These are phyloP conservation scores for Cercospora sojina DNA, from an alignment of 2,329 filamentous ascomycete genomes.

Conservation along the genomic window DNA sequence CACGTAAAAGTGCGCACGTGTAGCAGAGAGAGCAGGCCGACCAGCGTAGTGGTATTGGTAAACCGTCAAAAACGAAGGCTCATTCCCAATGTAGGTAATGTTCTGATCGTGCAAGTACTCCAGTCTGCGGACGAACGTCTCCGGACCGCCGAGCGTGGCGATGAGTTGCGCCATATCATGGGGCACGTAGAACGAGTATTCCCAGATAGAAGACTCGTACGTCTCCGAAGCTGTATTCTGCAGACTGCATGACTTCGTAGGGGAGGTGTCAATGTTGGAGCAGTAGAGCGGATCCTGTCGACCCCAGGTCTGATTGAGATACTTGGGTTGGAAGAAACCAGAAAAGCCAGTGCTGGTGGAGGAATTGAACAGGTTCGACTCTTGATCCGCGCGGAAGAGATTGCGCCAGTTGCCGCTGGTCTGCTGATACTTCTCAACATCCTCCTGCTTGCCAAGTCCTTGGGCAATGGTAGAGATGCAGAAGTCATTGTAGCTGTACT, in stretches of 20 bases:
- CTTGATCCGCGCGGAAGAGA: slow-evolving; percentile 61
- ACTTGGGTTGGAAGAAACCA: slow-evolving; percentile 66
- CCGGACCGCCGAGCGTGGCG: slow-evolving; percentile 57
- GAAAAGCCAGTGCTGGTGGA: slow-evolving; percentile 57
- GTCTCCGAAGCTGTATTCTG: slow-evolving; percentile 60
- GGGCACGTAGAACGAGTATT: slow-evolving; percentile 66
- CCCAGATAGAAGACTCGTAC: slow-evolving; percentile 70
- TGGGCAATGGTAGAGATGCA: slow-evolving; percentile 45
- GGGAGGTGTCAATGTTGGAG: slow-evolving; percentile 41
- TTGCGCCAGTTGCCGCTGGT: slow-evolving; percentile 66
- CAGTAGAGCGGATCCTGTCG: slow-evolving; percentile 47
- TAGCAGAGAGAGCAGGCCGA: slow-evolving; percentile 40
- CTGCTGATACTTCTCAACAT: slow-evolving; percentile 47
- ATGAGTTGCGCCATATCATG: slow-evolving; percentile 55
- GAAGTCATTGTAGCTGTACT: slow-evolving; percentile 54
- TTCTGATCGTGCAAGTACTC: slow-evolving; percentile 60
- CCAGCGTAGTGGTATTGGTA: slow-evolving; percentile 47
- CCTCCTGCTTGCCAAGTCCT: slow-evolving; percentile 43
- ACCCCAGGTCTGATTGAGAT: slow-evolving; percentile 54
- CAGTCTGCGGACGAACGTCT: slow-evolving; percentile 57
- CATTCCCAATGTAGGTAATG: slow-evolving; percentile 61
- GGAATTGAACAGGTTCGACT: slow-evolving; percentile 47
- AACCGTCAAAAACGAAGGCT: slow-evolving; percentile 51
- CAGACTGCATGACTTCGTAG: slow-evolving; percentile 43
- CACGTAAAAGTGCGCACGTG: slow-evolving; percentile 43